phyloP scores from a whole-genome alignment of 495 filamentous ascomycete genomes.

The Podospora appendiculata region DNA sequence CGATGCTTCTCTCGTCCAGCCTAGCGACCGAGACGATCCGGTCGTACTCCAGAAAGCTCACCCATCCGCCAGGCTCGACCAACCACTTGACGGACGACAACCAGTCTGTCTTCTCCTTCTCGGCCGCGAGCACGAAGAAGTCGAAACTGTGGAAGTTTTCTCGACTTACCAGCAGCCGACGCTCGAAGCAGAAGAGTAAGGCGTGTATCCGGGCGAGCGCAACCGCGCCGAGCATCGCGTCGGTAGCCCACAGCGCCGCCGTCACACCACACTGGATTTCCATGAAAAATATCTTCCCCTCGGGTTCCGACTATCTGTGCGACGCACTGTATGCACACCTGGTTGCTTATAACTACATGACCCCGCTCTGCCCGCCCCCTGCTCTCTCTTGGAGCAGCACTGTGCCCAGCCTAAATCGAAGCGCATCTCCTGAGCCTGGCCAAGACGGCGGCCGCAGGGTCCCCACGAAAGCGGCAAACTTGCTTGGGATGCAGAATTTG shows the following conservation, averaged over 20 bases:
- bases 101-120: conserved; percentile 12
- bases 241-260: neutral
- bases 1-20: conserved; percentile 37
- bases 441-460: conserved; percentile 15
- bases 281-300: conserved; percentile 52
- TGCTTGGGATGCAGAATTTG: conserved; percentile 30
- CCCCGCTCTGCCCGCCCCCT: conserved; percentile 28
- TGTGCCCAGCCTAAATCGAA: neutral
- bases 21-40: conserved; percentile 41
- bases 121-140: neutral
- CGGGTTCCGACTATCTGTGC: conserved; percentile 45
- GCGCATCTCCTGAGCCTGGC: neutral
- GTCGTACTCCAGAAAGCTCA: conserved; percentile 33
- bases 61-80: conserved; percentile 9
- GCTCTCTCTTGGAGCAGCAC: neutral
- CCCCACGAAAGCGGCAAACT: conserved; percentile 31
- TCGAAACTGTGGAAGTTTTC: conserved; percentile 17
- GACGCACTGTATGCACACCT: conserved; percentile 59
- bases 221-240: conserved; percentile 1
- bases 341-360: conserved; percentile 54
- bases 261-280: conserved; percentile 29
- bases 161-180: conserved; percentile 9
- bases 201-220: neutral
- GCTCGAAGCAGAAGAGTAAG: conserved; percentile 7
- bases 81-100: conserved; percentile 1